Percentiles rank a stretch among this genome's conserved stretches.
Evolutionary conservation across 2,329 filamentous ascomycete species (phyloP).

Genomic region (Penicillium verrucosum): DNA sequence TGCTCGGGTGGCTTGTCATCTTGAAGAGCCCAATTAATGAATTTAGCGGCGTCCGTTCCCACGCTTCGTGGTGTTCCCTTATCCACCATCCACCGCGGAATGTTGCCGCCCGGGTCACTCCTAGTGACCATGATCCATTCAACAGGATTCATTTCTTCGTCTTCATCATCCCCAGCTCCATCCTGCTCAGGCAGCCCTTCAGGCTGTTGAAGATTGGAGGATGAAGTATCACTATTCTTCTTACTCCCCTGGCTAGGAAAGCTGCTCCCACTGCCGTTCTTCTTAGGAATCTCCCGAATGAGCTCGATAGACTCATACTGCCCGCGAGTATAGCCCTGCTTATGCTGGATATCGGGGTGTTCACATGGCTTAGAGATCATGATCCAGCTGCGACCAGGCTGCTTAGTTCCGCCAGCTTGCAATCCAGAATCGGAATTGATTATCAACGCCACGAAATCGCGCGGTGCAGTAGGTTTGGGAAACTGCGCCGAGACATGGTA

Average conservation of each 20-base stretch:
- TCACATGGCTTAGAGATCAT: constrained; percentile 80
- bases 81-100: constrained; percentile 88
- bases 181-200: constrained; percentile 34
- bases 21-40: constrained; percentile 70
- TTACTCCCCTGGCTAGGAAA: constrained; percentile 17
- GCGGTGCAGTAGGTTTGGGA: constrained; percentile 78
- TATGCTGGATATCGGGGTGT: constrained; percentile 68
- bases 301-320: constrained; percentile 90
- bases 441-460: constrained; percentile 82
- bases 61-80: constrained; percentile 80
- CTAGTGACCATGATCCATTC: constrained; percentile 94
- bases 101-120: constrained; percentile 82
- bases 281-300: constrained; percentile 71
- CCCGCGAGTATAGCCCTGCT: constrained; percentile 74
- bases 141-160: constrained; percentile 61
- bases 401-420: constrained; percentile 20
- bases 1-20: constrained; percentile 46
- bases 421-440: constrained; percentile 58
- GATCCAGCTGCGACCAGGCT: constrained; percentile 68
- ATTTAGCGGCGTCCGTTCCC: constrained; percentile 73
- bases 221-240: constrained; percentile 34
- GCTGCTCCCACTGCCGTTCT: constrained; percentile 14
- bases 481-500: constrained; percentile 87
- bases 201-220: constrained; percentile 27
- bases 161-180: constrained; percentile 28